Evolutionary conservation across 371 early-diverging fungal species (phyloP).

Genomic region (Syncephalastrum monosporum): DNA sequence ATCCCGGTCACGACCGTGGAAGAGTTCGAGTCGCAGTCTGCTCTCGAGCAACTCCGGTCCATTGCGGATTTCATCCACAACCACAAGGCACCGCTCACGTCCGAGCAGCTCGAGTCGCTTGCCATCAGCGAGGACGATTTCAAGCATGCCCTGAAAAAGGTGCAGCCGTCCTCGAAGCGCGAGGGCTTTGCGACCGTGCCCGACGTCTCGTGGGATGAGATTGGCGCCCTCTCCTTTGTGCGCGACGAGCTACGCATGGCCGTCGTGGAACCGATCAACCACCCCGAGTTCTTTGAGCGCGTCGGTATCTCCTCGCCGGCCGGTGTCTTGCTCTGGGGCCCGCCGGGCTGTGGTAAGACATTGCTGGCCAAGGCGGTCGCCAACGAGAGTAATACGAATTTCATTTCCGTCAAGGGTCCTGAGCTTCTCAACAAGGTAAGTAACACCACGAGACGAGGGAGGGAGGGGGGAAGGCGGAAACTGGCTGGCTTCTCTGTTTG

Average conservation of each 20-base stretch:
- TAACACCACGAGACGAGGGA: neutral
- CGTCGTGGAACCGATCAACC: conserved; percentile 94
- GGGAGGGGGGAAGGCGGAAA: too few relatives aligned
- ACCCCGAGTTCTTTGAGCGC: conserved; percentile 88
- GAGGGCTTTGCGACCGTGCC: conserved; percentile 99
- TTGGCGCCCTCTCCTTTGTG: conserved; percentile 87
- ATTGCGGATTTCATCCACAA: conserved; percentile 71
- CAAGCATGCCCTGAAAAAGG: conserved; percentile 82
- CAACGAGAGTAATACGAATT: conserved; percentile 96
- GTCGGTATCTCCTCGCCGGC: conserved; percentile 94
- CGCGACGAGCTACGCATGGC: conserved; percentile 95
- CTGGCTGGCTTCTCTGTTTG: too few relatives aligned
- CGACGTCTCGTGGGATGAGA: conserved; percentile 93
- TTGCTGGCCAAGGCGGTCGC: conserved; percentile 98
- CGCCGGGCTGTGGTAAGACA: conserved; percentile 99
- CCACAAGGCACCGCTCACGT: conserved; percentile 74
- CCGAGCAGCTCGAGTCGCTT: conserved; percentile 83
- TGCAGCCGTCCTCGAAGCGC: conserved; percentile 97
- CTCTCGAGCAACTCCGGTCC: conserved; percentile 62
- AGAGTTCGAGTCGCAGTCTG: conserved; percentile 55
- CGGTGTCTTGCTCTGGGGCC: conserved; percentile 99
- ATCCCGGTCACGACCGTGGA: conserved; percentile 48
- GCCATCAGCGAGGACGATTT: conserved; percentile 91
- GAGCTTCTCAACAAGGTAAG: conserved; percentile 95
- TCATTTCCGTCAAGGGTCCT: conserved; percentile 99